Evolutionary conservation across 441 rosid species (phyloP).

Genomic region (Flueggea neowawraea): DNA sequence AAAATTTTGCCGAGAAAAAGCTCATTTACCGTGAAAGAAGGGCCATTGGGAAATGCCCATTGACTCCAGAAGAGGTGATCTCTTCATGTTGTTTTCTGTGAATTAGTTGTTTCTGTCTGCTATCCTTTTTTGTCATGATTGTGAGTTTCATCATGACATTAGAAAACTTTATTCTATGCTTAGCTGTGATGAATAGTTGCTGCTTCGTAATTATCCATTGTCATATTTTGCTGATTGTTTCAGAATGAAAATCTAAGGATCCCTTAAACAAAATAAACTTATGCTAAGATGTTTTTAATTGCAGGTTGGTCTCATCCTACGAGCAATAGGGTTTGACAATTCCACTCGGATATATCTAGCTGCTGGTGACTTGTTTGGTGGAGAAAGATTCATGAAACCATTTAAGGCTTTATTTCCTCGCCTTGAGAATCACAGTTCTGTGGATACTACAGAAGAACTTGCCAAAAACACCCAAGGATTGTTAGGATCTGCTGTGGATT

Average conservation of each 20-base stretch:
- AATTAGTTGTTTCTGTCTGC: neutral
- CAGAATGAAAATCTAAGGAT: neutral
- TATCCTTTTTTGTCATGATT: neutral
- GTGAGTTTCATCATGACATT: neutral
- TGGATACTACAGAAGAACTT: conserved; percentile 76
- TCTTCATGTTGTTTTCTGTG: neutral
- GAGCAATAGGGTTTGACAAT: conserved; percentile 88
- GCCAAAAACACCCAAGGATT: conserved; percentile 62
- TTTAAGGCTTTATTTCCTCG: conserved; percentile 75
- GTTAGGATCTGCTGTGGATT: conserved; percentile 98
- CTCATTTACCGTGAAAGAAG: conserved; percentile 80
- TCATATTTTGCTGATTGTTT: neutral
- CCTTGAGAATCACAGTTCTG: conserved; percentile 94
- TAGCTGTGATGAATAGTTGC: neutral
- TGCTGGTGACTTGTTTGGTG: conserved; percentile 96
- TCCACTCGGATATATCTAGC: conserved; percentile 88
- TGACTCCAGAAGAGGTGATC: conserved; percentile 96
- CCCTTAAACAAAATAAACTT: neutral
- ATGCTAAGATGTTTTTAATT: conserved; percentile 13
- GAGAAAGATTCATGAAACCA: conserved; percentile 86
- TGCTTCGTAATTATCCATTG: neutral
- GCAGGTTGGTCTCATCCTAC: conserved; percentile 92
- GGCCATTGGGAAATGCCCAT: conserved; percentile 93
- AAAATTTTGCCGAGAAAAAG: conserved; percentile 74
- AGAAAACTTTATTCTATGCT: neutral